Evolutionary conservation across 176 grass and related monocot genomes (phyloP).

Genomic region (Eragrostis nindensis): DNA sequence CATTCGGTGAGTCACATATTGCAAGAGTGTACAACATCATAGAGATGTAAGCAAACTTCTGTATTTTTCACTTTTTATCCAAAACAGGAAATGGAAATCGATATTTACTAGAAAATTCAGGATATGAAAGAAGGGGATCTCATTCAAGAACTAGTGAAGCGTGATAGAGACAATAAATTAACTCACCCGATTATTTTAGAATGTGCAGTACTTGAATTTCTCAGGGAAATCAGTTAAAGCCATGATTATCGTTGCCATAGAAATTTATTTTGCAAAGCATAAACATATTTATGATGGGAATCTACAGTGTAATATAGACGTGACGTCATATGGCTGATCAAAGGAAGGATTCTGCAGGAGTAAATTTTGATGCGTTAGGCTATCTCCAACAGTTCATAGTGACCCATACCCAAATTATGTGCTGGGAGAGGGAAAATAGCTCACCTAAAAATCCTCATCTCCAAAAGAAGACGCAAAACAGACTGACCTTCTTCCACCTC

Average conservation of each 20-base stretch:
- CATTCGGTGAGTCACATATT: neutral
- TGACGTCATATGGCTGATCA: neutral
- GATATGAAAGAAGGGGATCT: neutral
- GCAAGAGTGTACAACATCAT: neutral
- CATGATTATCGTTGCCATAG: neutral
- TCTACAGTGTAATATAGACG: neutral
- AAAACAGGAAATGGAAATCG: neutral
- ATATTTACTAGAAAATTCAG: neutral
- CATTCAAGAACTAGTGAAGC: neutral
- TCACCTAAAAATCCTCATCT: too few species aligned
- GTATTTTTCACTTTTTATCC: neutral
- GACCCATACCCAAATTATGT: too few species aligned
- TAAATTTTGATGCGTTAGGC: conserved; percentile 13
- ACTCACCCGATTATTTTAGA: neutral
- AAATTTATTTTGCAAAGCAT: neutral
- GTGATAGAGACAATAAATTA: neutral
- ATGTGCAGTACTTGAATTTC: neutral
- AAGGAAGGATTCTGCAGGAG: neutral
- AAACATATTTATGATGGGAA: neutral
- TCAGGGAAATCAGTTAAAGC: neutral
- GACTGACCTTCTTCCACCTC: too few species aligned
- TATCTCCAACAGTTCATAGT: too few species aligned
- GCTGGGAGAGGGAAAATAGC: too few species aligned
- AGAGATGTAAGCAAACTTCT: neutral
- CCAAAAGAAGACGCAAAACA: too few species aligned